Base-by-base conservation (phyloP, 2,329 filamentous ascomycete species). In the Monosporascus ibericus region DNA sequence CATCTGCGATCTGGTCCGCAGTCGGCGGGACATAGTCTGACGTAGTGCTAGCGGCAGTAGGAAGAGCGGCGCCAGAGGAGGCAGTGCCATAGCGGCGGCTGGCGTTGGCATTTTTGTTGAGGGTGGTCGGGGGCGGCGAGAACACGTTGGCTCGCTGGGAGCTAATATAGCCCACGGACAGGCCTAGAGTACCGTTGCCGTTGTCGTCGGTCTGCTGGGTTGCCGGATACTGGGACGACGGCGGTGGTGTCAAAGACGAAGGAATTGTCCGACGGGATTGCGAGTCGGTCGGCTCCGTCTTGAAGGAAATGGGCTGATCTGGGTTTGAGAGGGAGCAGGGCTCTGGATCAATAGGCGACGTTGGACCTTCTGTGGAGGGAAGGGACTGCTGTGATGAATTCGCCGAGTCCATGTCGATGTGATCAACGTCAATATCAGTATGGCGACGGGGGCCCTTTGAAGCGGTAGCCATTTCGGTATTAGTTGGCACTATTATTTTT, bases 181-280 rank as follows among this genome's bases (percentile, higher is more conserved):
- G 62, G 36, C 59, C 60, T 34, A 59, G 52, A 25, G 55, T 59
- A 17, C 58, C 61, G 20, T 52, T 59, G 42, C 22, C 22, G 17
- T 27, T 46, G 14, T 9, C 25, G 22, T 46, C 24, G 42, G 11
- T 46, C 24, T 30, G 48, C 62, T 65, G 42, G 52, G 62, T 30
- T 67, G 69, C 17, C 7, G 69, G 70, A 6, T 74, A 61, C 60
- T 81, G 79, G 1, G 78, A 81, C 1, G 78, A 81, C 0, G 79
- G 79, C 24, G 79, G 80, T 3, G 80, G 81, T 2, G 80, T 82
- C 49, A 81, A 66, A 24, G 80, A 83, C 2, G 80, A 82, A 5
- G 79, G 78, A 52, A 83, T 81, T 48, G 81, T 68, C 15, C 62
- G 65, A 25, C 72, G 70, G n/a, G 71, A 63, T 18, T 64, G 62